phyloP scores from a whole-genome alignment of 352 stramenopile genomes.

The Phytopythium delawarense region DNA sequence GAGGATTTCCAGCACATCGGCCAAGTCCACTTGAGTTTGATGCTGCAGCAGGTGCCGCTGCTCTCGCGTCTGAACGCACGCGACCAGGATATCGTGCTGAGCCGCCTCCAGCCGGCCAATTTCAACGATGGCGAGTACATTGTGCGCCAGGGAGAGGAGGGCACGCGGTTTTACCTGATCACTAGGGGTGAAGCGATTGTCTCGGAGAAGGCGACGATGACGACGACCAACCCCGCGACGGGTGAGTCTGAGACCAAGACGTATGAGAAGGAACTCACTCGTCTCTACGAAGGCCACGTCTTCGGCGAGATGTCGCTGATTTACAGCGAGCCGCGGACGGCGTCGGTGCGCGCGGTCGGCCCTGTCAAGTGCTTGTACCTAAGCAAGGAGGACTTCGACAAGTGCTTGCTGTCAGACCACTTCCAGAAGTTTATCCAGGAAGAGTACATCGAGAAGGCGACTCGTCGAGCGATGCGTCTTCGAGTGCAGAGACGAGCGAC shows the following conservation, averaged over 20 bases:
- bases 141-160: conserved; percentile 86
- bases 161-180: conserved; percentile 89
- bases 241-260: conserved; percentile 26
- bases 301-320: conserved; percentile 89
- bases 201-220: conserved; percentile 48
- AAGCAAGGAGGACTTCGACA: conserved; percentile 86
- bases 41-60: conserved; percentile 84
- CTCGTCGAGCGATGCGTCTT: conserved; percentile 72
- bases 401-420: conserved; percentile 74
- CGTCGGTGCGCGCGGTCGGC: conserved; percentile 70
- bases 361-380: conserved; percentile 85
- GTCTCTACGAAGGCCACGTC: conserved; percentile 85
- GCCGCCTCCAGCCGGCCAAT: conserved; percentile 73
- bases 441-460: conserved; percentile 84
- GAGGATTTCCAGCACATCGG: conserved; percentile 87
- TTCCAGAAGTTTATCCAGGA: conserved; percentile 87
- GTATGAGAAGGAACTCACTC: conserved; percentile 75
- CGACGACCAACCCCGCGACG: conserved; percentile 9
- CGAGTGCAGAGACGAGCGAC: conserved; percentile 60
- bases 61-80: conserved; percentile 60
- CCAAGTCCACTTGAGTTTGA: conserved; percentile 83
- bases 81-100: conserved; percentile 82
- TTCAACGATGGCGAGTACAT: conserved; percentile 88
- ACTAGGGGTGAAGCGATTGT: conserved; percentile 83
- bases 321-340: conserved; percentile 83